Base-by-base conservation (phyloP, 2,329 filamentous ascomycete species). In the Xylariaceae sp. region DNA sequence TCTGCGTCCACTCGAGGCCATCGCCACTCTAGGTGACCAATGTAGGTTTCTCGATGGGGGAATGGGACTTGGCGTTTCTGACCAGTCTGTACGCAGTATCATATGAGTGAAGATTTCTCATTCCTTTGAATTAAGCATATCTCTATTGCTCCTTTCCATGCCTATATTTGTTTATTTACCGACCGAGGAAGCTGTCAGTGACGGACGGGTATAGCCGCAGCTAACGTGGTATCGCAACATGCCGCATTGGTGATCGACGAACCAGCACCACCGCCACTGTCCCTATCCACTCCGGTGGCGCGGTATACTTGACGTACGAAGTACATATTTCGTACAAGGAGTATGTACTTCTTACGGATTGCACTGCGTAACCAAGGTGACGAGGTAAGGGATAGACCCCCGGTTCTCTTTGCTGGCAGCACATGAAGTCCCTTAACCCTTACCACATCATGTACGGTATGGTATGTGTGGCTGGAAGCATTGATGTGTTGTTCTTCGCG, bases 191-290 rank as follows among this genome's bases (percentile, higher is more conserved):
- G 55, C 45, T 23, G n/a, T 53, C 54, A 50, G 50, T 55, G 56
- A 61, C 57, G 53, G 62, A 61, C 61, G 63, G 65, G 58, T 61
- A 63, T 64, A 62, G 65, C 65, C 64, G 65, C 62, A 59, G 61
- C 61, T 47, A 60, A 63, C 52, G 63, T 58, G 41, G 57, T 56
- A 44, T 54, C 39, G 53, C 60, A 58, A 56, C 41, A 48, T 55
- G 53, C 58, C 51, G 55, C 60, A 54, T 59, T 53, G 48, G 55
- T 18, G 60, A 59, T 64, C 60, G 55, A 62, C 57, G 59, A 64
- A 60, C 57, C 56, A 55, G 18, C 44, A 53, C 39, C 34, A 49
- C 55, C 39, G 55, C 66, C 57, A 45, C 41, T 45, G 13, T 41
- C 37, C 50, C 51, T 65, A 64, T 57, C 61, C 61, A 53, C 34